Percentiles rank a stretch among this genome's conserved stretches.
Evolutionary conservation across 257 asterid species (phyloP).

Genomic region (Nicotiana benthamiana): DNA sequence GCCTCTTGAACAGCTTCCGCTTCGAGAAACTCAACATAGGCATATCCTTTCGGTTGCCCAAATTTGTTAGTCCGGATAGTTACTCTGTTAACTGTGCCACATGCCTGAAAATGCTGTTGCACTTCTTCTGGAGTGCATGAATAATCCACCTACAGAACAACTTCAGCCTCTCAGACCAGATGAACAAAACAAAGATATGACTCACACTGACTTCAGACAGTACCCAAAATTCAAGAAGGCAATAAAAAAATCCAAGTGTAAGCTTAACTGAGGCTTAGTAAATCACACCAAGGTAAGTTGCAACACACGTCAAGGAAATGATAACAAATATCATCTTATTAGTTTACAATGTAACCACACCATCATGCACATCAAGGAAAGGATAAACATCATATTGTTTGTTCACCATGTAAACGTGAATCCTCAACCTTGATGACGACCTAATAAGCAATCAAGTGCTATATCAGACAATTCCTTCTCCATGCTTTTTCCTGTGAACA

Average conservation of each 20-base stretch:
- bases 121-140: constrained; percentile 81
- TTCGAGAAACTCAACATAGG: constrained; percentile 75
- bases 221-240: not conserved
- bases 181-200: not conserved
- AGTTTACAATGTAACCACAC: too few species aligned
- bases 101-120: constrained; percentile 79
- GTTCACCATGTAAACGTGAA: not conserved
- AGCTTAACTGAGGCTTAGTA: not conserved
- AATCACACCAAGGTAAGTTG: not conserved
- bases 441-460: not conserved
- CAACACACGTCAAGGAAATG: not conserved
- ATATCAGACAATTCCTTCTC: not conserved
- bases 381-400: not conserved
- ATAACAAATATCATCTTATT: too few species aligned
- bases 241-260: not conserved
- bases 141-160: constrained; percentile 28
- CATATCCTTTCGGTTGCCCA: constrained; percentile 83
- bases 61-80: constrained; percentile 66
- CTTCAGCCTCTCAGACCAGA: not conserved
- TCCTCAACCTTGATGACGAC: not conserved
- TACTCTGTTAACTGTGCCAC: constrained; percentile 77
- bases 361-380: not conserved
- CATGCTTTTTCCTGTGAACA: not conserved
- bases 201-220: not conserved
- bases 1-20: constrained; percentile 75